These are phyloP conservation scores for Penicillium sp. DNA, from an alignment of 2,329 filamentous ascomycete species.

Conservation along the genomic window DNA sequence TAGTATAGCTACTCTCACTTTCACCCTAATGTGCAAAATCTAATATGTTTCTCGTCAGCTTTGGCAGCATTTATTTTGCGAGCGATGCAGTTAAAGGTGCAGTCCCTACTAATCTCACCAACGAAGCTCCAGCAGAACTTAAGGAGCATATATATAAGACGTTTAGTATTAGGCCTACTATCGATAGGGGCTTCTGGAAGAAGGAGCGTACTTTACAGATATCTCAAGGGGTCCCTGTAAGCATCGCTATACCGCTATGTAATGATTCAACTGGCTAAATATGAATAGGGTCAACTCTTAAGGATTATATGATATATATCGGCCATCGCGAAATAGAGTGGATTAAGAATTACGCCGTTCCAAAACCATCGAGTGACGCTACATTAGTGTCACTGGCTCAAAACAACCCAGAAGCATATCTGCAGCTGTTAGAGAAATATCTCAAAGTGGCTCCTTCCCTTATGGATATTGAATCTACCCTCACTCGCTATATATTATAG, in stretches of 20 bases:
- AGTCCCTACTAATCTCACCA: too few species aligned
- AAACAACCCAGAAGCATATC: constrained; percentile 30
- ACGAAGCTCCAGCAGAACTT: too few species aligned
- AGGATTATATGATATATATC: constrained; percentile 33
- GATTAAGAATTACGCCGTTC: constrained; percentile 30
- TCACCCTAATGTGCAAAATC: too few species aligned
- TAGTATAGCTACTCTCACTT: too few species aligned
- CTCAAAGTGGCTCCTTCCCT: constrained; percentile 31
- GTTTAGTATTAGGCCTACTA: too few species aligned
- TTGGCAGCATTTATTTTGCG: too few species aligned
- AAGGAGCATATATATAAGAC: too few species aligned
- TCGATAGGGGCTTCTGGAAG: constrained; percentile 11
- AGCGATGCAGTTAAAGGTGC: too few species aligned
- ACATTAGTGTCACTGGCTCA: constrained; percentile 26
- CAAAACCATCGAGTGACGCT: constrained; percentile 20
- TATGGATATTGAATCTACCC: constrained; percentile 22
- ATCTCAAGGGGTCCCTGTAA: constrained; percentile 44
- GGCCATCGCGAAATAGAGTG: constrained; percentile 35
- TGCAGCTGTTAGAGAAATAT: constrained; percentile 35
- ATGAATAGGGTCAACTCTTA: constrained; percentile 31
- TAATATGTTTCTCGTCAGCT: too few species aligned
- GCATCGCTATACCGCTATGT: constrained; percentile 11
- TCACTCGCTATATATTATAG: constrained; percentile 35
- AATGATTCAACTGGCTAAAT: constrained; percentile 2
- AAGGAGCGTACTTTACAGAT: constrained; percentile 33